These are phyloP conservation scores for Rosa hybrid DNA, from an alignment of 331 rosid species.

Conservation along the genomic window DNA sequence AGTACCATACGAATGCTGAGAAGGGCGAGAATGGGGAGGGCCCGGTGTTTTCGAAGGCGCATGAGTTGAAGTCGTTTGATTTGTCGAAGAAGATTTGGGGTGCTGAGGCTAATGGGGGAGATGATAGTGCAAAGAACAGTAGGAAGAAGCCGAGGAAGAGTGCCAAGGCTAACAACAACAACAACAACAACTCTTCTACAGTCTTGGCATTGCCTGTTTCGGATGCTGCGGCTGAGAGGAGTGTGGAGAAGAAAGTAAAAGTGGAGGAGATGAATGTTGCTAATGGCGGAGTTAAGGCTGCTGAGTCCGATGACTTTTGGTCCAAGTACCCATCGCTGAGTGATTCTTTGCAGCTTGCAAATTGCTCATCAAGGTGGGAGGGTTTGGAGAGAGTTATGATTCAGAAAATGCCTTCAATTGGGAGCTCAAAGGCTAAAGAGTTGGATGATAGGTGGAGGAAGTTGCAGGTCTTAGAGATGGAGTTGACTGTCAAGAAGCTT, in stretches of 20 bases:
- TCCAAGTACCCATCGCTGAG: slow-evolving; percentile 33
- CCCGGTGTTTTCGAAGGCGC: slow-evolving; percentile 38
- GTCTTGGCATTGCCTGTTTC: slow-evolving; percentile 29
- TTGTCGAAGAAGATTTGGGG: slow-evolving; percentile 50
- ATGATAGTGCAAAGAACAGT: slow-evolving; percentile 7
- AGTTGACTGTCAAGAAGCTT: slow-evolving; percentile 28
- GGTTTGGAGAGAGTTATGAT: slow-evolving; percentile 6
- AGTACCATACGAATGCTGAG: slow-evolving; percentile 20
- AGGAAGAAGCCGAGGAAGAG: slow-evolving; percentile 30
- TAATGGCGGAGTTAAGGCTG: slow-evolving; percentile 18
- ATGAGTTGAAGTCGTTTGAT: slow-evolving; percentile 35
- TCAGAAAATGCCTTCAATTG: slow-evolving; percentile 36
- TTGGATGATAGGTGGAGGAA: slow-evolving; percentile 45
- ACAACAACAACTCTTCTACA: slow-evolving; percentile 3
- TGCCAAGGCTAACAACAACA: slow-evolving; percentile 4
- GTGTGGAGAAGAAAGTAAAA: slow-evolving; percentile 24
- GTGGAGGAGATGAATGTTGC: slow-evolving; percentile 12
- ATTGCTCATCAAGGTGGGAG: slow-evolving; percentile 8
- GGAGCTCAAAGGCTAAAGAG: slow-evolving; percentile 34
- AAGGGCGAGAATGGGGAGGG: slow-evolving; percentile 35
- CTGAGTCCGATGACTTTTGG: slow-evolving; percentile 26
- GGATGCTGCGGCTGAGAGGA: neutral
- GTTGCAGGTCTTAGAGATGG: slow-evolving; percentile 33
- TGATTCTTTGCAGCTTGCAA: slow-evolving; percentile 25
- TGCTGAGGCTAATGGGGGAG: slow-evolving; percentile 19